Evolutionary conservation across 75 land plant species (phyloP).

Genomic region (Selaginella moellendorffii): DNA sequence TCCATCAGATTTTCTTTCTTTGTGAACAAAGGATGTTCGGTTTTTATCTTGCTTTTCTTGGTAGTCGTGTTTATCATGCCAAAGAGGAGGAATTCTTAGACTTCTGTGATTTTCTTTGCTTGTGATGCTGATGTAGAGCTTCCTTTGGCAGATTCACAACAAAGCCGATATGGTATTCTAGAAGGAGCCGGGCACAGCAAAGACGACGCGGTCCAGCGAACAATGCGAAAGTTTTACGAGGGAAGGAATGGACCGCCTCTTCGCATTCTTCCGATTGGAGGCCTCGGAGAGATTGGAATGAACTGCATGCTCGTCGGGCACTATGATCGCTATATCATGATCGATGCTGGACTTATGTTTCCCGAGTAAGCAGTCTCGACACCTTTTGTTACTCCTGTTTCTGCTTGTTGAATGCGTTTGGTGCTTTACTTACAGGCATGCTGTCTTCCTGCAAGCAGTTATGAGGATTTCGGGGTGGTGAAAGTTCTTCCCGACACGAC

Average conservation of each 20-base stretch:
- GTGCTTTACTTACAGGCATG: neutral
- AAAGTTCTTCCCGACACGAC: constrained; percentile 85
- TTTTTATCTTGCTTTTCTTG: too few species aligned
- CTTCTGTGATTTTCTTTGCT: too few species aligned
- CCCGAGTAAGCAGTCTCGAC: constrained; percentile 72
- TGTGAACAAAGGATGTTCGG: too few species aligned
- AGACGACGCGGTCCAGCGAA: constrained; percentile 83
- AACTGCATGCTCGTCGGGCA: constrained; percentile 99
- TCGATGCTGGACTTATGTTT: constrained; percentile 99
- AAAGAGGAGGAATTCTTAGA: too few species aligned
- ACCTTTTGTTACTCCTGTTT: too few species aligned
- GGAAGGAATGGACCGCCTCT: constrained; percentile 88
- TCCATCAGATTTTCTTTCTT: too few species aligned
- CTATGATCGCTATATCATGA: constrained; percentile 90
- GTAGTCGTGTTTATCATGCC: too few species aligned
- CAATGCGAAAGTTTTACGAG: constrained; percentile 83
- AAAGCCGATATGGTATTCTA: neutral
- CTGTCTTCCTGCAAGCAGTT: constrained; percentile 35
- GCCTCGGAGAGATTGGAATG: constrained; percentile 99
- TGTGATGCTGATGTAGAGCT: too few species aligned
- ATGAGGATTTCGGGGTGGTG: constrained; percentile 87
- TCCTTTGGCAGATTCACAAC: neutral
- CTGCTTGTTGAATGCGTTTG: neutral
- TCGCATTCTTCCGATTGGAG: constrained; percentile 93
- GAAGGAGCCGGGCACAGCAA: constrained; percentile 74